Base-by-base conservation (phyloP, 208 protist genomes). In the Balamuthia mandrillaris region DNA sequence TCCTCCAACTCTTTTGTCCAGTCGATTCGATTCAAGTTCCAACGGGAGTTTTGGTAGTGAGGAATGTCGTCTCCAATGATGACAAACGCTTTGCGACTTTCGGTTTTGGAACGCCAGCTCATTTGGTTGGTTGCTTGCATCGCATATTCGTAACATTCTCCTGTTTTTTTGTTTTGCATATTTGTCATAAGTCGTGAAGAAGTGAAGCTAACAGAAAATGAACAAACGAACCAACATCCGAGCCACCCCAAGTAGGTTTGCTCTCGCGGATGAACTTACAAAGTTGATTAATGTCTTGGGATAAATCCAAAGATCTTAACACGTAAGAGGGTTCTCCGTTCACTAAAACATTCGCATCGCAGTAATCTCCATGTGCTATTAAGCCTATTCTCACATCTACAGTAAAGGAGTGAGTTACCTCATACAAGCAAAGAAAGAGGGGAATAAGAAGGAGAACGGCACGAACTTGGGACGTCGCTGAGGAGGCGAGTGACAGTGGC, bases 41-140 rank as follows among this genome's bases (percentile, higher is more conserved):
- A 35, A n/a, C 14, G 33, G 35, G 49, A 72, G 63, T 45, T 12
- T 35, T 35, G 63, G 24, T 9, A 16, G 63, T 72, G 63, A 35
- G 63, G 63, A 16, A 72, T n/a, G 39, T 72, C 63, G 39, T 72
- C 63, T 7, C 63, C 63, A 41, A 72, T 72, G 24, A 72, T 41
- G 21, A 72, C 63, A 35, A 72, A 18, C 1, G 63, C 63, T 47
- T 47, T 72, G 4, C 39, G 42, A 41, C 63, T 72, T 21, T 41
- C 63, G 7, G 10, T n/a, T n/a, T n/a, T n/a, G n/a, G n/a, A n/a
- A n/a, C 63, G 63, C 63, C 63, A 72, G 2, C 39, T 51, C 63
- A 72, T 9, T n/a, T 47, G 63, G 21, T 41, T 12, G 39, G 39
- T 72, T 24, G 42, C 39, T n/a, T 24, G 49, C 63, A 72, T 18